Evolutionary conservation across 768 basidiomycete genomes (phyloP), one percentile per base, ranked within the genome.

Genomic region (Tephrocybe sp.): DNA sequence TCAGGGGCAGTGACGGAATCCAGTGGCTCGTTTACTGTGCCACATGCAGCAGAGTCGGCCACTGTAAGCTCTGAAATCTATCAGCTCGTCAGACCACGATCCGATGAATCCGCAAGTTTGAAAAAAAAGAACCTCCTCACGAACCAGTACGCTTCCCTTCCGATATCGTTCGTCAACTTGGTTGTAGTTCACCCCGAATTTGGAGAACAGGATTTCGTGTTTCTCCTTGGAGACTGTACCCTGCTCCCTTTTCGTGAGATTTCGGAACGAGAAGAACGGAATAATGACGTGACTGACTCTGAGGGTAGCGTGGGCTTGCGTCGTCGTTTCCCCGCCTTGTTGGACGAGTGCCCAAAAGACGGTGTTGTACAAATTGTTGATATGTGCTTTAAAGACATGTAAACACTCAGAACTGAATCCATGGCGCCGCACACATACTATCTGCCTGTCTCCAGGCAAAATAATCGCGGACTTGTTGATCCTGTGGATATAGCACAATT

Each of bases 281-380:
- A n/a, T n/a, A n/a, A 33, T 36, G 23, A 7, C 9, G 15, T 15
- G 18, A 39, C 75, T 37, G 49, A 94, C 94, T 58, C 78, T 78
- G 5, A 99, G 75, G 1, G 81, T 80, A 23, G 82, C 79, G 62
- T 97, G 91, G 1, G 95, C 95, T 50, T 94, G 80, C 2, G 83
- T 75, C 1, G 86, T 83, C 1, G 82, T 83, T 64, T 88, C 73
- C 0, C 85, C 87, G n/a, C 85, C 88, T 58, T 89, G 77, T 37
- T 86, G 85, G 0, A 98, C 83, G 27, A 99, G 78, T 0, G 93
- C 89, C 97, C 95, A 98, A 62, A 98, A 99, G 0, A 72, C 74
- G 0, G 97, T 97, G 61, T 99, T 99, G 71, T 98, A 94, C 19
- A 99, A 70, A 64, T 99, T 99, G 63, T 99, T 99, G 63, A 98